Base-by-base conservation (phyloP, 208 protist genomes). In the Acanthamoeba lugdunensis region DNA sequence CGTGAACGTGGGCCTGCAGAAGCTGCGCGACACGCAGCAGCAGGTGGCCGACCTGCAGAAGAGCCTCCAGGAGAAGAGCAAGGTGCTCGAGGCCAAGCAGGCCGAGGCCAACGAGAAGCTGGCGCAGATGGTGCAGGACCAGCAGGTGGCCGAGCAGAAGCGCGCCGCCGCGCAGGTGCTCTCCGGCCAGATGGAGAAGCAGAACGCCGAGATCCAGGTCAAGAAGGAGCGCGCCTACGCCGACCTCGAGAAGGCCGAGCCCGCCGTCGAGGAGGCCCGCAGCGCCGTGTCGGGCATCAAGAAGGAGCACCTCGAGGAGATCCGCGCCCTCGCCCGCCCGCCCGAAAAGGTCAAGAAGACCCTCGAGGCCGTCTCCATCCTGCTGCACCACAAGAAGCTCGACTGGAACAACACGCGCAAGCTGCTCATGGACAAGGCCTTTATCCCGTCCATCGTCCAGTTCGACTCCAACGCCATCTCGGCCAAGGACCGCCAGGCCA, bases 291-390 rank as follows among this genome's bases (percentile, higher is more conserved):
- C 82, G 13, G 94, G 97, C 11, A 99, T 99, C 94, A 98, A 98
- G 96, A 97, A 97, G 88, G 56, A 94, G 94, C 98, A 99, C 94
- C 96, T 99, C 41, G 98, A 98, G 37, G 99, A 99, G 97, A 98
- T 99, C n/a, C 97, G 98, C 67, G 96, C 97, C 37, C 98, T 99
- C 89, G 97, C 96, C n/a, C 99, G 97, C 48, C 99, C 99, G 73
- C 98, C 98, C 33, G 96, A 95, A 54, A 97, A 97, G 95, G 98
- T 99, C 63, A 98, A 99, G 96, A 96, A 93, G 79, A 84, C 94
- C 28, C 79, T 98, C 21, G 95, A 97, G 89, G 81, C 95, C 45
- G 95, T 97, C 23, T 88, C 95, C 48, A 85, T 95, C 25, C 63
- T 98, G 77, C 61, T 97, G 16, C 91, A 94, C 45, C 90, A 89